Base-by-base conservation (phyloP, 2,329 filamentous ascomycete species). In the Trichoderma aggressivum region DNA sequence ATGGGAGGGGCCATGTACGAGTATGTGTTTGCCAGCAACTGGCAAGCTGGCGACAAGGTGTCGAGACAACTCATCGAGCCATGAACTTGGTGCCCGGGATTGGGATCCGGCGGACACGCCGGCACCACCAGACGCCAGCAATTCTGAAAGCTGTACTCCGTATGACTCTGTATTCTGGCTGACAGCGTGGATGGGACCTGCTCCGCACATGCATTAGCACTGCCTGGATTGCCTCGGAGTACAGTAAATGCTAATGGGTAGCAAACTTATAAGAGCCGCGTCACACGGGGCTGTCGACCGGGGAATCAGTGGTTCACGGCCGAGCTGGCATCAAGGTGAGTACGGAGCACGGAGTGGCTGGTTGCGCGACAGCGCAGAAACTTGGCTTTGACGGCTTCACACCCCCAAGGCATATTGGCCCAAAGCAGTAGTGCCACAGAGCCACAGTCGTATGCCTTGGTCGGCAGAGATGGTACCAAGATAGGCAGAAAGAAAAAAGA, bases 41-140 rank as follows among this genome's bases (percentile, higher is more conserved):
- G 69, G 69, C 62, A 65, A 64, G 43, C 59, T 43, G 59, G 30
- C 47, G 59, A 26, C 66, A 70, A 64, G 63, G 32, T 71, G 56
- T 66, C n/a, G 70, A 71, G 70, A 71, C 70, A 71, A 71, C 70
- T 47, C 63, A 71, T 71, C 66, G 55, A n/a, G 36, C 63, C 59
- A 56, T 67, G 26, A 60, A 21, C 34, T 56, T 68, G 63, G 34
- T 56, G 63, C 47, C 64, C 62, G 63, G 62, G 56, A 67, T 32
- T 71, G 43, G 58, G 28, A 60, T 55, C 63, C 56, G 55, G 55
- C 56, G 66, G 55, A 21, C 66, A 60, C 56, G 56, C 66, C 66
- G 66, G 39, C 66, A 61, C 28, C 36, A 50, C 30, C 39, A 60
- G 60, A 30, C 30, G 47, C 36, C 56, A 43, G 43, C 59, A 53